Evolutionary conservation across 169 alveolate genomes (phyloP), one percentile per base, ranked within the genome.

Genomic region (Neospora caninum): DNA sequence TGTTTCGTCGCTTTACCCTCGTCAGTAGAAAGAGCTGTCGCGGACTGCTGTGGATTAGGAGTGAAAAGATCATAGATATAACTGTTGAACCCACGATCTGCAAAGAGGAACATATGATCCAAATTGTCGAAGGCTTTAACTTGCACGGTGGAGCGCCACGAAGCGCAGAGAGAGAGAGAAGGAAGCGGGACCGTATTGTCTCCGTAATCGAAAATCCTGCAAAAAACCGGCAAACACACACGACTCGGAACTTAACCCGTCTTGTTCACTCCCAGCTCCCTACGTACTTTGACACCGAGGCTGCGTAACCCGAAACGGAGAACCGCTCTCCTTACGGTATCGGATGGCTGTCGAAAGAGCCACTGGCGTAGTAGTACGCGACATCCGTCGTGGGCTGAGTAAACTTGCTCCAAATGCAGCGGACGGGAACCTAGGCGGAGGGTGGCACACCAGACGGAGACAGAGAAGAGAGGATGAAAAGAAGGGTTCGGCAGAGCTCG

Each of bases 341-440:
- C 16, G 95, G 95, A 42, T 86, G 78, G 58, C 84, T 88, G 25
- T 80, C 64, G 39, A 93, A 67, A 45, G 86, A 78, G 0, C 69
- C 42, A 31, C 84, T 84, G 0, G 92, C 38, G 93, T 93, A 93
- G 80, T 64, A 42, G 88, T 93, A 93, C 64, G 93, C 88, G 34
- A 93, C 69, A 39, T 93, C 95, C 34, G 95, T 93, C 25, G 92
- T 58, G 22, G 95, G 95, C 31, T 58, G 54, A 36, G 41, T 43
- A 31, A 86, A 93, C 45, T n/a, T 83, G 83, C 95, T 93, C 95
- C 95, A 93, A 49, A 93, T 84, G 54, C 95, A 93, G n/a, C 93
- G 84, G 29, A 91, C 92, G 25, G 95, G 93, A 29, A 93, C 95
- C 93, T 93, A 80, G 20, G 20, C n/a, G 58, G 58, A 49, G 58